Conservation (phyloP, 208 protist genomes). For the Trypanosoma melophagium region DNA sequence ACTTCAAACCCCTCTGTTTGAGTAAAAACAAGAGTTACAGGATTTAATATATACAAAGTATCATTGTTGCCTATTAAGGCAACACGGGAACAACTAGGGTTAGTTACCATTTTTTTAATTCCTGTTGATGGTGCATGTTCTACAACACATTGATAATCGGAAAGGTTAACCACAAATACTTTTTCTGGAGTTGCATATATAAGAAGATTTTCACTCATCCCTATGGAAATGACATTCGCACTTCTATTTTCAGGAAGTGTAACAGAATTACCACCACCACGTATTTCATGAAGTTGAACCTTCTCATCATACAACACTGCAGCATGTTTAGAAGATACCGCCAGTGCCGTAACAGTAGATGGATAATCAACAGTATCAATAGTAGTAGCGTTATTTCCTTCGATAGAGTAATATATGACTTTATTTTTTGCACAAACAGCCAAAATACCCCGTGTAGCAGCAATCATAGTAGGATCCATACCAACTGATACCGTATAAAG, state of each 20-base stretch:
- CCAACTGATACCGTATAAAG: constrained; percentile 75
- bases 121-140: constrained; percentile 65
- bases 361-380: constrained; percentile 81
- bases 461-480: constrained; percentile 87
- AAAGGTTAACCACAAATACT: constrained; percentile 83
- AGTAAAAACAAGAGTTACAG: constrained; percentile 85
- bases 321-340: constrained; percentile 75
- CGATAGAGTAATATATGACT: constrained; percentile 80
- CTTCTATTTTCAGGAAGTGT: constrained; percentile 66
- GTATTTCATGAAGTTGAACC: constrained; percentile 84
- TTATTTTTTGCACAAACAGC: constrained; percentile 82
- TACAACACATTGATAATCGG: constrained; percentile 86
- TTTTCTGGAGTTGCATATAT: constrained; percentile 88
- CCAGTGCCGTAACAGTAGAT: constrained; percentile 60
- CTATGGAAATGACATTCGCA: constrained; percentile 69
- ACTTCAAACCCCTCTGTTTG: constrained; percentile 72
- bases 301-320: constrained; percentile 86
- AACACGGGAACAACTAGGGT: constrained; percentile 88
- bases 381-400: constrained; percentile 21
- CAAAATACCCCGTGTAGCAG: constrained; percentile 77
- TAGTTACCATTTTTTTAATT: constrained; percentile 83
- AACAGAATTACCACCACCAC: constrained; percentile 38
- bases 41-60: constrained; percentile 86
- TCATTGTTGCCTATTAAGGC: constrained; percentile 89
- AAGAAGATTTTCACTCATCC: constrained; percentile 91